Base-by-base conservation (phyloP, 2,329 filamentous ascomycete genomes). In the Drechslerella stenobrocha region DNA sequence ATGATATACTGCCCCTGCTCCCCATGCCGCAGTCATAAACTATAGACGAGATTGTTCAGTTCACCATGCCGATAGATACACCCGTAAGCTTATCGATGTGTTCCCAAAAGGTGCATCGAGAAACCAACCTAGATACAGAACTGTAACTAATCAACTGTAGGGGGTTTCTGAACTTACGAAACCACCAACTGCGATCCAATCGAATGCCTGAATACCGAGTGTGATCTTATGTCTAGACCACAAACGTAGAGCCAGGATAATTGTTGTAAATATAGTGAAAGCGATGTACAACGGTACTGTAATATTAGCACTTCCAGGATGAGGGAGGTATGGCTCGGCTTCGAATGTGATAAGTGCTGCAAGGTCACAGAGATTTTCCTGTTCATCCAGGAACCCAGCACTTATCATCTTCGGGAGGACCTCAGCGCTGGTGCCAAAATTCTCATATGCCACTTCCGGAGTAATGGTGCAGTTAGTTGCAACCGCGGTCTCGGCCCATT, bases 141-240 rank as follows among this genome's bases (percentile, higher is more conserved):
- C n/a, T n/a, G n/a, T n/a, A n/a, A n/a, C n/a, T n/a, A n/a, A n/a
- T n/a, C n/a, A n/a, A n/a, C n/a, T n/a, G n/a, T n/a, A n/a, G n/a
- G n/a, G n/a, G n/a, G n/a, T n/a, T 20, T 18, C 18, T 5, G 9
- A 22, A 35, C 64, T 52, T 69, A 69, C 64, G 35, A 28, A 69
- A 9, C 64, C 64, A 6, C 22, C 32, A 8, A 69, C 15, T 2
- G 58, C 58, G 1, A 63, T 8, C 57, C 58, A 69, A 40, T 69
- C 64, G 30, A 69, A 69, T 3, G 51, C 26, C 24, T 57, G 50
- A 6, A 69, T 63, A n/a, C 57, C 57, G 11, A 50, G 50, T 13
- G 64, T 50, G 2, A 69, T 48, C 22, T 61, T 69, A 40, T 69
- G 37, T 30, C 64, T 61, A 15, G 64, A 69, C 57, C 58, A 69